Conservation (phyloP, 2,329 filamentous ascomycete genomes). For the Aspergillus eucalypticola region DNA sequence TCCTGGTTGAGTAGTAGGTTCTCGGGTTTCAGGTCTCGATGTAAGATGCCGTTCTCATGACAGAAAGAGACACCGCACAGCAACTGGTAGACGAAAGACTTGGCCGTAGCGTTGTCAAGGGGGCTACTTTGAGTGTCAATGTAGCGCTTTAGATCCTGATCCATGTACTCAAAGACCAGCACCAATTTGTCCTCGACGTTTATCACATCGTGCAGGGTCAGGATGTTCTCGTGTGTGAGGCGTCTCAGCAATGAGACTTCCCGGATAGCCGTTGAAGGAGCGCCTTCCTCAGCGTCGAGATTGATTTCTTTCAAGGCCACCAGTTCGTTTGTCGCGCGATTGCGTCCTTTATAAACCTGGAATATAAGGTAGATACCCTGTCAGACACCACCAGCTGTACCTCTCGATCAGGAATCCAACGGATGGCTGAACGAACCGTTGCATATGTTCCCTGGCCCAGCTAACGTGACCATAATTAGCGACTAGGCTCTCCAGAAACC, state of each 20-base stretch:
- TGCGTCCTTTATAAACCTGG: conserved; percentile 1
- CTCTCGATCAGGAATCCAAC: neutral
- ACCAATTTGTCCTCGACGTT: conserved; percentile 99
- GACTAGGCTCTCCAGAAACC: neutral
- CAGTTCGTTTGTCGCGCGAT: neutral
- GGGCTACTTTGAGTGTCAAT: conserved; percentile 92
- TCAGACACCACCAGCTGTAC: neutral
- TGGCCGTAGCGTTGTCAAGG: conserved; percentile 83
- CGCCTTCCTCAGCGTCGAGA: conserved; percentile 71
- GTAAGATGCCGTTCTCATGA: conserved; percentile 91
- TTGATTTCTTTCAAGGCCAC: neutral
- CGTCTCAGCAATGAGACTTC: conserved; percentile 99
- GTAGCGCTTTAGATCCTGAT: conserved; percentile 94
- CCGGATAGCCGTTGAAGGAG: conserved; percentile 90
- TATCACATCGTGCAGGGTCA: conserved; percentile 94
- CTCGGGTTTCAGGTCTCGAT: conserved; percentile 92
- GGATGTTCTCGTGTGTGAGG: conserved; percentile 96
- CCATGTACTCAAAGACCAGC: conserved; percentile 98
- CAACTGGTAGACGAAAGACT: conserved; percentile 97
- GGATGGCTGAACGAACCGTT: neutral
- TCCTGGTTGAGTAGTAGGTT: conserved; percentile 92
- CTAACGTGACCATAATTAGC: neutral
- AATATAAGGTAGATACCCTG: neutral
- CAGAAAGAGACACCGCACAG: conserved; percentile 94
- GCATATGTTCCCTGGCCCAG: conserved; percentile 3